Percentiles rank a stretch among this genome's conserved stretches.
Evolutionary conservation across 2,329 filamentous ascomycete genomes (phyloP).

Genomic region (Trichoderma atrobrunneum): DNA sequence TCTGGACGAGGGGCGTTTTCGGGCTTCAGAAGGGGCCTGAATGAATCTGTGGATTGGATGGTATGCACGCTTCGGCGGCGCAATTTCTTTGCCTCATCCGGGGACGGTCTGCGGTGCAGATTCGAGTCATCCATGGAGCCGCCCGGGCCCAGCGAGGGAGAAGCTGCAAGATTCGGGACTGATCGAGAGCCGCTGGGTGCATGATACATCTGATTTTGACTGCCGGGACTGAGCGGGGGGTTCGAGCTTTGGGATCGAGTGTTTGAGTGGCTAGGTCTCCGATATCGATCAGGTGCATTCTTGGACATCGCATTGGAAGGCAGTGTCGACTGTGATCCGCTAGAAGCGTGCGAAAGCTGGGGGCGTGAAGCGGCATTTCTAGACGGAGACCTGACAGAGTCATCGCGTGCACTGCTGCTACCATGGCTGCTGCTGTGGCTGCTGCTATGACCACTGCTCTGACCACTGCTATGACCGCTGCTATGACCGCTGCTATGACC

Average conservation of each 20-base stretch:
- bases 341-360: conserved; percentile 41
- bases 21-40: conserved; percentile 20
- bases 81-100: conserved; percentile 72
- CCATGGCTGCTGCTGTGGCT: conserved; percentile 36
- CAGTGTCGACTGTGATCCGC: conserved; percentile 49
- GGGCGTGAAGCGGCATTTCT: conserved; percentile 43
- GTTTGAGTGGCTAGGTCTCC: conserved; percentile 53
- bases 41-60: conserved; percentile 38
- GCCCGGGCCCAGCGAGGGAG: conserved; percentile 42
- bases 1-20: conserved; percentile 1
- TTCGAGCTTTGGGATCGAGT: conserved; percentile 37
- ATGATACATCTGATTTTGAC: conserved; percentile 32
- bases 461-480: not conserved
- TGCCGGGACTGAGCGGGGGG: conserved; percentile 20
- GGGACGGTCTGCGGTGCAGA: conserved; percentile 52
- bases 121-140: conserved; percentile 66
- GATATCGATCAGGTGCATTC: conserved; percentile 72
- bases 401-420: conserved; percentile 51
- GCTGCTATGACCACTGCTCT: conserved; percentile 28
- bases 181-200: conserved; percentile 31
- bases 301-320: conserved; percentile 37
- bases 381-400: conserved; percentile 45
- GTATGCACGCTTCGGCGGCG: conserved; percentile 80
- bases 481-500: not conserved
- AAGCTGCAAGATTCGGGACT: conserved; percentile 48